Conservation (phyloP, 2,329 filamentous ascomycete species). For the Fusarium fracticaudum region DNA sequence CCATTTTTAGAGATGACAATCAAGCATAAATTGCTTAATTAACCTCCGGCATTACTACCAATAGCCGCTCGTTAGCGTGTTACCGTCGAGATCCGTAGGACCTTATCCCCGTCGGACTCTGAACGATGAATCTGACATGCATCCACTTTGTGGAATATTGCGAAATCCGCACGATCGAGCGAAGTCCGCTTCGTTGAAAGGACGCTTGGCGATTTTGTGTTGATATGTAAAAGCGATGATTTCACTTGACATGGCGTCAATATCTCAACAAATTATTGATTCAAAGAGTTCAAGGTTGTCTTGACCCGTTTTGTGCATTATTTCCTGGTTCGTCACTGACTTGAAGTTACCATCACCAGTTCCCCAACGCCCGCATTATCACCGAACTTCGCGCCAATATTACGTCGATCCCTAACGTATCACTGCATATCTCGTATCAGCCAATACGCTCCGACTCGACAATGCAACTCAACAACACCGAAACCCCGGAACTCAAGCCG, state of each 20-base stretch:
- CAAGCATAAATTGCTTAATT: neutral
- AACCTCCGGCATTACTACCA: neutral
- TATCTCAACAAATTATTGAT: too few species aligned
- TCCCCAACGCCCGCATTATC: neutral
- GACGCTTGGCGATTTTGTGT: neutral
- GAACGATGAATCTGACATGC: neutral
- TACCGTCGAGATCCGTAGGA: neutral
- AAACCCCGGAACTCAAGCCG: neutral
- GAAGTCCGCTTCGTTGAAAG: neutral
- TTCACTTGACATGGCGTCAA: neutral
- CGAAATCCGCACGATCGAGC: neutral
- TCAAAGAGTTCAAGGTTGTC: rapidly evolving
- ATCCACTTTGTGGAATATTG: neutral
- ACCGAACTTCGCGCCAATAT: neutral
- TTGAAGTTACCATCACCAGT: rapidly evolving
- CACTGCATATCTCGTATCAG: neutral
- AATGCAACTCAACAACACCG: neutral
- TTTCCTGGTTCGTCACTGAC: rapidly evolving
- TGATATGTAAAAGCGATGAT: neutral
- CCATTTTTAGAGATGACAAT: neutral
- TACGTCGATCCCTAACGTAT: neutral
- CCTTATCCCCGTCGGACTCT: conserved; percentile 5
- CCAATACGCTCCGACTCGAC: neutral
- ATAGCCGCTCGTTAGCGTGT: neutral
- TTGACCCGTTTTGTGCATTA: neutral